Percentiles rank a stretch among this genome's conserved stretches.
Conservation (phyloP, 805 yeast genomes). For the Candida chauliodis region DNA sequence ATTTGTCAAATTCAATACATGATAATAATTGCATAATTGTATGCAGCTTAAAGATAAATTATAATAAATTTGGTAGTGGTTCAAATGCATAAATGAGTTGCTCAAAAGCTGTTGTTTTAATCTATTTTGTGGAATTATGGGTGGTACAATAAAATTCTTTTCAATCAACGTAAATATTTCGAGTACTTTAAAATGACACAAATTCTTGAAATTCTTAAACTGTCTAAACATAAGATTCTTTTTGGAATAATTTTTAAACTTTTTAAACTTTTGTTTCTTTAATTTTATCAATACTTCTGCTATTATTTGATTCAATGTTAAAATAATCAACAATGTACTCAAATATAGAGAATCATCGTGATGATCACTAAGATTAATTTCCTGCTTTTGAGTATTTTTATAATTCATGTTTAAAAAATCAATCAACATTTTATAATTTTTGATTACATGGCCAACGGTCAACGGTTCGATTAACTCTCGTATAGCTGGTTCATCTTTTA, state of each 20-base stretch:
- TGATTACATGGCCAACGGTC: slow-evolving; percentile 24
- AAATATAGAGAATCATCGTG: slow-evolving; percentile 26
- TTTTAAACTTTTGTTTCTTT: slow-evolving; percentile 22
- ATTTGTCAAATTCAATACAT: slow-evolving; percentile 24
- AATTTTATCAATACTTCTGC: slow-evolving; percentile 28
- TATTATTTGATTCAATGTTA: slow-evolving; percentile 24
- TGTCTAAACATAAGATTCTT: slow-evolving; percentile 15
- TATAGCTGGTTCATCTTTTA: slow-evolving; percentile 25
- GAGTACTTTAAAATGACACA: slow-evolving; percentile 24
- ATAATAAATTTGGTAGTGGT: slow-evolving; percentile 27
- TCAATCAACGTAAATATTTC: slow-evolving; percentile 24
- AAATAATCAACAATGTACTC: slow-evolving; percentile 22
- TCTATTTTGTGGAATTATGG: slow-evolving; percentile 10
- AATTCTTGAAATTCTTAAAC: slow-evolving; percentile 23
- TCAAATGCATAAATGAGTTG: slow-evolving; percentile 14
- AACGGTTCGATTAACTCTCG: slow-evolving; percentile 24
- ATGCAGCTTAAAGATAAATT: slow-evolving; percentile 25
- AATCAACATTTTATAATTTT: slow-evolving; percentile 19
- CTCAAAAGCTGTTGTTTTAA: background rate
- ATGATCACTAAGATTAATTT: slow-evolving; percentile 17
- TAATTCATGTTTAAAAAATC: slow-evolving; percentile 20
- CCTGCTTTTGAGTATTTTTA: slow-evolving; percentile 11
- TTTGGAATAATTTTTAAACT: slow-evolving; percentile 15
- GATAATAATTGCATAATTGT: slow-evolving; percentile 30
- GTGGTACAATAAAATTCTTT: slow-evolving; percentile 13